These are phyloP conservation scores for Oryza longistaminata DNA, from an alignment of 176 grass and related monocot genomes.

Conservation along the genomic window DNA sequence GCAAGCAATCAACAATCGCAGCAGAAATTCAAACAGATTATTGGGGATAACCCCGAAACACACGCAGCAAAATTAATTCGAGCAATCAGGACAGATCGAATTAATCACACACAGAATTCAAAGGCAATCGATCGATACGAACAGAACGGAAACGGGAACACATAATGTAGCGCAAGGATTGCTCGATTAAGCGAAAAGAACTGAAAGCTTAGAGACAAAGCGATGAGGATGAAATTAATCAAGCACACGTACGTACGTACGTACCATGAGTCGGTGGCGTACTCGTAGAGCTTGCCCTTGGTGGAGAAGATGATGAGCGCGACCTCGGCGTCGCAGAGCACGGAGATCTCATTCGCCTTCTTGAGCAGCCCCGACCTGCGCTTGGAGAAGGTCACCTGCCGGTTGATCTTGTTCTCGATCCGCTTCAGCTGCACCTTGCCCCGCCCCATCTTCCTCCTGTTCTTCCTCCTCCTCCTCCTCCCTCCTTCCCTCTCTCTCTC, in stretches of 20 bases:
- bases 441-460: constrained; percentile 54
- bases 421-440: constrained; percentile 94
- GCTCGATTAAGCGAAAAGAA: too few species aligned
- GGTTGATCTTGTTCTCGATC: constrained; percentile 98
- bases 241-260: neutral
- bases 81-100: neutral
- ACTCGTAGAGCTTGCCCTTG: constrained; percentile 94
- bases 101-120: neutral
- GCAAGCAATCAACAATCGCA: neutral
- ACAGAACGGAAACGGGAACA: neutral
- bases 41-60: neutral
- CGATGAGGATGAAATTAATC: neutral
- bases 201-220: neutral
- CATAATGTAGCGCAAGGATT: neutral
- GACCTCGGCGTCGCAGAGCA: constrained; percentile 95
- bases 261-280: constrained; percentile 66
- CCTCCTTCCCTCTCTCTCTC: neutral
- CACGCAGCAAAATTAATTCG: neutral
- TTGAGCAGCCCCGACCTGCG: constrained; percentile 77
- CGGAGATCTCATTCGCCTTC: constrained; percentile 94
- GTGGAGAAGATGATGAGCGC: constrained; percentile 91
- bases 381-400: constrained; percentile 96
- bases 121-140: neutral
- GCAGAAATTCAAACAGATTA: neutral
- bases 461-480: neutral